Percentiles rank a stretch among this genome's conserved stretches.
phyloP scores from a whole-genome alignment of 148 eudicot species.

The Polygonum aviculare region DNA sequence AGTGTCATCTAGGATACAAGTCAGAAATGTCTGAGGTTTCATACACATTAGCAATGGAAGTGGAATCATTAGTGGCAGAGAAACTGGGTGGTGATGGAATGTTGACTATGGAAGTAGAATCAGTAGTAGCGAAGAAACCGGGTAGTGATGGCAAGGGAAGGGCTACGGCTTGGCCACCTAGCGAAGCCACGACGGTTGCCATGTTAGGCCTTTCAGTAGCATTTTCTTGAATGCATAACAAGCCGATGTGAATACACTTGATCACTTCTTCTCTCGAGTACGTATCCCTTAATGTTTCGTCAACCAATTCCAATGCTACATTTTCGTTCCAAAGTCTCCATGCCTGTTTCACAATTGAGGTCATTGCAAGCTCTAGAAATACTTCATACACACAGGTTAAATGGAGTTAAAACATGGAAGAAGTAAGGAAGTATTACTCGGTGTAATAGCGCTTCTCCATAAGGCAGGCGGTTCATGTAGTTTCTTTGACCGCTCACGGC shows the following conservation, averaged over 20 bases:
- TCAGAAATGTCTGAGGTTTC: too few relatives aligned
- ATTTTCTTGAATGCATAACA: slow-evolving; percentile 28
- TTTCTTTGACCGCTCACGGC: slow-evolving; percentile 22
- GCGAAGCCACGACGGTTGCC: slow-evolving; percentile 19
- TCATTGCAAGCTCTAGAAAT: not conserved
- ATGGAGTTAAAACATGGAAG: not conserved
- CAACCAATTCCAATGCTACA: slow-evolving; percentile 12
- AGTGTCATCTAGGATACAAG: too few relatives aligned
- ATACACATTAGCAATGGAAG: too few relatives aligned
- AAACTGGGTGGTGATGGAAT: not conserved
- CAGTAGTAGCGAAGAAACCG: not conserved
- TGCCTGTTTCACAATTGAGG: slow-evolving; percentile 15
- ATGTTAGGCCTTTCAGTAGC: slow-evolving; percentile 20
- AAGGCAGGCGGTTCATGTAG: not conserved
- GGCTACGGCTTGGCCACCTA: slow-evolving; percentile 11
- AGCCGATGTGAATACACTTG: slow-evolving; percentile 27
- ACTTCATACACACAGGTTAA: too few relatives aligned
- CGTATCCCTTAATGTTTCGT: slow-evolving; percentile 7
- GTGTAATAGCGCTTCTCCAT: slow-evolving; percentile 18
- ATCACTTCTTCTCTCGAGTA: slow-evolving; percentile 14
- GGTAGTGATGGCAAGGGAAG: slow-evolving; percentile 20
- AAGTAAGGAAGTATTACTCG: slow-evolving; percentile 4
- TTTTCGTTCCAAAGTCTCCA: slow-evolving; percentile 34
- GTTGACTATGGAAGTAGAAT: not conserved
- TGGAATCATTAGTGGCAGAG: too few relatives aligned